Conservation (phyloP, 164 flowering plant species). For the Kingdonia uniflora region DNA sequence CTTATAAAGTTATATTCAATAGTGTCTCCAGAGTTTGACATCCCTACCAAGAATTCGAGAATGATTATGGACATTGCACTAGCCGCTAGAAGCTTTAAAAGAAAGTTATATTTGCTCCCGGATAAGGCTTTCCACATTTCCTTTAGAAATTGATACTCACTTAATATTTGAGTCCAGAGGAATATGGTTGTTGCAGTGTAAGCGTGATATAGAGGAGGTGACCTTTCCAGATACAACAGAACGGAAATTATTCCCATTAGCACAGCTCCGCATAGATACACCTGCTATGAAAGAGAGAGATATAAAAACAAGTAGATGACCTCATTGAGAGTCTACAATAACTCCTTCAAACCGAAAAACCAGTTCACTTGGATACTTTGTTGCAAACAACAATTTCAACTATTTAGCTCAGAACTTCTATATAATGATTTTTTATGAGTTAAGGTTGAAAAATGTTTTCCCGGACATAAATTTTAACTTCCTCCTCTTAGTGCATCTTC, state of each 20-base stretch:
- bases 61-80: slow-evolving; percentile 39
- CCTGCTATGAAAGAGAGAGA: slow-evolving; percentile 33
- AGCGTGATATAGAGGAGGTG: slow-evolving; percentile 87
- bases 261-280: slow-evolving; percentile 45
- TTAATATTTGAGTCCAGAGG: slow-evolving; percentile 77
- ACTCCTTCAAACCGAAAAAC: too few species aligned
- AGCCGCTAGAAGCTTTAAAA: slow-evolving; percentile 35
- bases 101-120: slow-evolving; percentile 26
- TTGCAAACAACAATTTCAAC: too few species aligned
- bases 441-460: too few species aligned
- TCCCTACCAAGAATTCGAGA: slow-evolving; percentile 76
- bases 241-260: slow-evolving; percentile 38
- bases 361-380: too few species aligned
- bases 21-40: neutral
- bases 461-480: too few species aligned
- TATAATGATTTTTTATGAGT: too few species aligned
- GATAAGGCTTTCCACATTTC: slow-evolving; percentile 42
- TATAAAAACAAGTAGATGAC: too few species aligned
- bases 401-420: too few species aligned
- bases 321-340: too few species aligned
- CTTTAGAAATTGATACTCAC: slow-evolving; percentile 50
- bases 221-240: slow-evolving; percentile 52
- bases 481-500: too few species aligned
- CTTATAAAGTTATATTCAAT: neutral
- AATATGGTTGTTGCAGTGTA: slow-evolving; percentile 69